Evolutionary conservation across 1,284 basidiomycete species (phyloP), one percentile per base, ranked within the genome.

Genomic region (Cutaneotrichosporon arboriforme): DNA sequence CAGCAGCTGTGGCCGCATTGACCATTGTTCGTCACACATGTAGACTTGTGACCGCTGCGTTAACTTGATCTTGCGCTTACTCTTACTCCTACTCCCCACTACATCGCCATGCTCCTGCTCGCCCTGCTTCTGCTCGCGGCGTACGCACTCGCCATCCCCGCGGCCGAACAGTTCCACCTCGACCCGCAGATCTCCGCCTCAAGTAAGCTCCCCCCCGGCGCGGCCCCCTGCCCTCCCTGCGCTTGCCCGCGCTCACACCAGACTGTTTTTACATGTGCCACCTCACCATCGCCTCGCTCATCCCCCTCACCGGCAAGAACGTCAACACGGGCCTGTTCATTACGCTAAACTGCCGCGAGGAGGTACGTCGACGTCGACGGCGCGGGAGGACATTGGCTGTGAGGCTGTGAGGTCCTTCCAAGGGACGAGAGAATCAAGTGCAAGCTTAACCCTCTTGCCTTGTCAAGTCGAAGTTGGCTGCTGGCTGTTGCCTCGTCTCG

Each of bases 241-340:
- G 7, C 26, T 34, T 12, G 10, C 26, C 34, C 26, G 12, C 35
- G 22, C 46, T 40, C 4, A 40, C 46, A 10, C 10, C 48, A 66
- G 63, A 31, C 12, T 69, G 67, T 55, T 69, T 66, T 47, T 3
- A 59, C 12, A 35, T 46, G 20, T 70, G 69, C 49, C 66, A 68
- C 46, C 12, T 18, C 2, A 13, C 47, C 21, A 42, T 59, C 1
- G 34, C 41, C 18, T 21, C 38, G 14, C 47, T 53, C 17, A 31
- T 66, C 46, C n/a, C 37, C 15, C 43, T 66, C 20, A 57, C 62
- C 0, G 60, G 58, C 8, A 40, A 45, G 14, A 20, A 44, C 33
- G 41, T 21, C 8, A 52, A 59, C 42, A 60, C 58, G 34, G 14
- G 33, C 1, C 8, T 26, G 9, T 60, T 57, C 38, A 61, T 69